Base-by-base conservation (phyloP, 805 yeast species). In the Pichia nanzhaoensis region DNA sequence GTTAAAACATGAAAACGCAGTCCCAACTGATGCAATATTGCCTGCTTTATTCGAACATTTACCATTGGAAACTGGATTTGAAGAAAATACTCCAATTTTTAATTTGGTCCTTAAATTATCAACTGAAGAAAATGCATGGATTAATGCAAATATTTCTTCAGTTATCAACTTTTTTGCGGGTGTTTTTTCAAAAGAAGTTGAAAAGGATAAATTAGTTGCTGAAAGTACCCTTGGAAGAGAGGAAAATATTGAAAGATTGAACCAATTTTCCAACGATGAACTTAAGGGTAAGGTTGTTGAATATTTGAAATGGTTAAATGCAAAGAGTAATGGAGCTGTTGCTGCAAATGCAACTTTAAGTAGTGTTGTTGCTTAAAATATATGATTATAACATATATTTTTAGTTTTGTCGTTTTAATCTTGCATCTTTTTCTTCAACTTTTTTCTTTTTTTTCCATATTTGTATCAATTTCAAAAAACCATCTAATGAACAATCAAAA, bases 71-170 rank as follows among this genome's bases (percentile, higher is more conserved):
- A 80, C 89, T 44, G 97, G 90, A 2, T 83, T 75, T 52, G 98
- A 91, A 69, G 99, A 93, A 68, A 88, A 93, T 68, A 77, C 81
- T 27, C 97, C 98, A 44, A 83, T 93, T 51, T 84, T 88, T 66
- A 80, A 84, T 56, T 71, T 90, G 53, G 73, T 93, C 46, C 70
- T 84, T 60, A 74, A 77, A 58, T 73, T 91, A 55, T 41, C 52
- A 19, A 81, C 78, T 60, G 64, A 74, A 47, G 75, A 78, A 53
- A 74, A 82, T 62, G 72, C 73, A 37, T 61, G 75, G 21, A 75
- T 84, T 35, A 63, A 78, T 35, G 45, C 52, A n/a, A 68, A 75
- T 55, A 80, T 85, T 41, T 79, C 80, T 49, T 70, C 74, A 57
- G 68, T 89, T 44, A 74, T 87, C 44, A 81, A 75, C 47, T 68